phyloP scores from a whole-genome alignment of 805 yeast species.

The Candida xyloterini region DNA sequence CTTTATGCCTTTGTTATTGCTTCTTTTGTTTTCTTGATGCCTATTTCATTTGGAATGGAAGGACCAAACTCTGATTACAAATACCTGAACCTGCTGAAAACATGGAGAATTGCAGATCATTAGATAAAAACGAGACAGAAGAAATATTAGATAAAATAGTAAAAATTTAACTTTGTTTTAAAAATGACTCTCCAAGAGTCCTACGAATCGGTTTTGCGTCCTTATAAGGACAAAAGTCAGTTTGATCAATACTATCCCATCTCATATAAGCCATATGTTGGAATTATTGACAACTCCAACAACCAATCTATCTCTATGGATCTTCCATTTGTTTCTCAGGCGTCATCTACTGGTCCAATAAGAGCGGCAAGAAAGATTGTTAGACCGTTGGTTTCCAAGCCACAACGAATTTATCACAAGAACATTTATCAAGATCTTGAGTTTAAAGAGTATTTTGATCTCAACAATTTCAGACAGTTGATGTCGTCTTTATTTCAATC shows the following conservation, averaged over 20 bases:
- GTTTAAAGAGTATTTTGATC: slow-evolving; percentile 62
- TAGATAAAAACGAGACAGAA: slow-evolving; percentile 1
- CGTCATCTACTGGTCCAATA: slow-evolving; percentile 8
- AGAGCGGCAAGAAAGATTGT: slow-evolving; percentile 20
- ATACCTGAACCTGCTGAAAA: slow-evolving; percentile 50
- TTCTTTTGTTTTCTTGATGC: slow-evolving; percentile 58
- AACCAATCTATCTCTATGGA: slow-evolving; percentile 34
- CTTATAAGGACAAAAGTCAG: slow-evolving; percentile 31
- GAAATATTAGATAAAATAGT: neutral
- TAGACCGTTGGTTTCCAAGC: slow-evolving; percentile 22
- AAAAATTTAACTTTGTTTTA: neutral
- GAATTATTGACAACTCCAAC: slow-evolving; percentile 34
- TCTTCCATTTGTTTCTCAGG: slow-evolving; percentile 28
- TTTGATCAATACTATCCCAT: slow-evolving; percentile 35
- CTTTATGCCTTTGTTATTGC: slow-evolving; percentile 54
- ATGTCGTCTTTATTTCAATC: slow-evolving; percentile 55
- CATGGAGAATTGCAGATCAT: slow-evolving; percentile 46
- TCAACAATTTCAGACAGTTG: slow-evolving; percentile 54
- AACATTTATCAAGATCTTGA: slow-evolving; percentile 57
- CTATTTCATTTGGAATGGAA: slow-evolving; percentile 78
- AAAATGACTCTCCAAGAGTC: slow-evolving; percentile 25
- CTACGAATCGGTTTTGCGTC: slow-evolving; percentile 30
- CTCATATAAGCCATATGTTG: slow-evolving; percentile 32
- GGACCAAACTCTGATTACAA: slow-evolving; percentile 47
- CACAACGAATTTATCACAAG: slow-evolving; percentile 22